Base-by-base conservation (phyloP, 2,329 filamentous ascomycete species). In the Ophiostoma ips region DNA sequence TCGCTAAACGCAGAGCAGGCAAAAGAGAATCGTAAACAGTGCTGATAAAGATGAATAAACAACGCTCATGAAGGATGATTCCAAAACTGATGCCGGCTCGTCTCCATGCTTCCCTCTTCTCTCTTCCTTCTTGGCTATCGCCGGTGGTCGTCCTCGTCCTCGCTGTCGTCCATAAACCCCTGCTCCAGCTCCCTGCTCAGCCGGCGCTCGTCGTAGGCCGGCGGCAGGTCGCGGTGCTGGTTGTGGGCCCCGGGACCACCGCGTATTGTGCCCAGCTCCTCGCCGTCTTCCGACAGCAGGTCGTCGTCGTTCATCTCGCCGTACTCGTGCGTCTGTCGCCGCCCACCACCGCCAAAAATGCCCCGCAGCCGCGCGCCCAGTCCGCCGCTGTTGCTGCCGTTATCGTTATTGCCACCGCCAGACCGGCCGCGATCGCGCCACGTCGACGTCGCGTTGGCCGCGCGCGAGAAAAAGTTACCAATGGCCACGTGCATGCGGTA, bases 101-200 rank as follows among this genome's bases (percentile, higher is more conserved):
- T n/a, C n/a, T n/a, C n/a, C n/a, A n/a, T n/a, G n/a, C n/a, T n/a
- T n/a, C n/a, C n/a, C n/a, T n/a, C n/a, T n/a, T n/a, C 24, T 28
- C 24, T 28, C 24, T 28, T 28, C 8, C 24, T 28, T 24, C 28
- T 18, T 21, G 28, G 43, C 43, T 13, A 28, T 18, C 43, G 19
- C 38, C 15, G 43, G 28, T 21, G 24, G 11, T 45, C n/a, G 9
- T 55, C 57, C n/a, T 70, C 66, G 5, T 69, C 66, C 44, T 70
- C 68, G 53, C 68, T 71, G 50, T 71, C 68, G 52, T 71, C 69
- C 55, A 65, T 65, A 46, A 71, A 71, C 0, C 69, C 69, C 54
- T 71, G 67, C 55, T 66, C 65, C 15, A 67, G 54, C 68, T 94
- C 87, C 66, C 87, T 72, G 63, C 86, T 90, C 54, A 94, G 60